phyloP scores from a whole-genome alignment of 768 basidiomycete genomes.

The Lentinula detonsa region DNA sequence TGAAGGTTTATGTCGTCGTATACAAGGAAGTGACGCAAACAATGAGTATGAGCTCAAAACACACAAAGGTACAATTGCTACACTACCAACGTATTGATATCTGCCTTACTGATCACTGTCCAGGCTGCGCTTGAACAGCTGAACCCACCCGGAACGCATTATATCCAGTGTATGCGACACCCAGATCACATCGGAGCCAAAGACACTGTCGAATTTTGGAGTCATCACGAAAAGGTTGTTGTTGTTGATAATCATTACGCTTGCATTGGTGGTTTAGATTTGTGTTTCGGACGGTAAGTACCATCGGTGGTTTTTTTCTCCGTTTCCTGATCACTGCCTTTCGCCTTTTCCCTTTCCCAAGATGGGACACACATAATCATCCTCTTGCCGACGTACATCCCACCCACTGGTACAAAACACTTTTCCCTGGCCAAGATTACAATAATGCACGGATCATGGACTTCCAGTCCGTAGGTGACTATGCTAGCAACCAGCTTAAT shows the following conservation, averaged over 20 bases:
- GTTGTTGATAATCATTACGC: slow-evolving; percentile 84
- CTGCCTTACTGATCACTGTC: neutral
- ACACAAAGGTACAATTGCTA: slow-evolving; percentile 58
- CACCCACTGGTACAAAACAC: slow-evolving; percentile 64
- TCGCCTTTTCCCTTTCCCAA: neutral
- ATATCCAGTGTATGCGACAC: slow-evolving; percentile 86
- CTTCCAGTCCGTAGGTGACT: slow-evolving; percentile 78
- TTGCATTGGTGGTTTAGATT: slow-evolving; percentile 89
- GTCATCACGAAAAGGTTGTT: slow-evolving; percentile 90
- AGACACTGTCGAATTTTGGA: slow-evolving; percentile 83
- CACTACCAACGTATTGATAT: neutral
- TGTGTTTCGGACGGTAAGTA: slow-evolving; percentile 77
- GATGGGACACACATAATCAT: slow-evolving; percentile 88
- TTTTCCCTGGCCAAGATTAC: slow-evolving; percentile 94
- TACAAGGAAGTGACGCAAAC: slow-evolving; percentile 97
- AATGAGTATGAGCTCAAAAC: slow-evolving; percentile 83
- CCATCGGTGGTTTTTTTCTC: neutral
- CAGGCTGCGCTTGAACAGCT: slow-evolving; percentile 67
- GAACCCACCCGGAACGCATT: slow-evolving; percentile 46
- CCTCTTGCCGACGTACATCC: slow-evolving; percentile 92
- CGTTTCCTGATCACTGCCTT: neutral
- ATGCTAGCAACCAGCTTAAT: slow-evolving; percentile 63
- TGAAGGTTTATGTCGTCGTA: slow-evolving; percentile 85
- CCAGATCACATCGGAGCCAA: slow-evolving; percentile 86
- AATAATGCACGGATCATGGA: slow-evolving; percentile 87